Base-by-base conservation (phyloP, 108 stramenopile genomes). In the Chaetoceros tenuissimus region DNA sequence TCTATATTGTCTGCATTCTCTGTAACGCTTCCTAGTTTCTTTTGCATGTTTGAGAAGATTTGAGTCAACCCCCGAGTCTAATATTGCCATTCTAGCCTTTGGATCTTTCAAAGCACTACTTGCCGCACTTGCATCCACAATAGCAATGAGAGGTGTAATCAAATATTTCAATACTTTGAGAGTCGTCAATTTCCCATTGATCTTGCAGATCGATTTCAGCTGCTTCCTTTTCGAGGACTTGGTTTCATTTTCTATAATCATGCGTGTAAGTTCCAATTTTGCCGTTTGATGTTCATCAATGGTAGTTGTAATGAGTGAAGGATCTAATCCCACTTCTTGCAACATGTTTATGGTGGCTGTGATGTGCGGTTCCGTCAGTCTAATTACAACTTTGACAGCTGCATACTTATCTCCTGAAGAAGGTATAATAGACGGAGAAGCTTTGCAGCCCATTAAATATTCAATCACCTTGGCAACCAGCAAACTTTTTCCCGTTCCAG, bases 121-220 rank as follows among this genome's bases (percentile, higher is more conserved):
- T 17, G 89, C 89, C 8, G 67, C 69, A 0, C 70, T 68, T 31
- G 83, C 82, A 66, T 90, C 85, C 23, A 90, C 82, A 1, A 70
- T 50, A 16, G 81, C 77, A 31, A 90, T 53, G n/a, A 90, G 64
- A 1, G 85, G 82, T 23, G 57, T 47, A 17, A 65, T 67, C 45
- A 90, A 50, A 18, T 72, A 31, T 47, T 75, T 64, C 18, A 90
- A 48, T 10, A 63, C 59, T 68, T 82, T 80, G 24, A 90, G 72
- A 2, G 81, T 73, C 0, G 81, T 73, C 8, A 49, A 51, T 16
- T 63, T 68, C 23, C 52, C 73, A 62, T 92, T 92, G 57, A 89
- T 72, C 52, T 53, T 48, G 56, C 87, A 89, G 21, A 28, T 47
- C 1, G 87, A 89, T 49, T 85, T 82, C 20, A 82, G 28, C 31